Evolutionary conservation across 129 eudicot genomes (phyloP).

Genomic region (Saussurea involucrata): DNA sequence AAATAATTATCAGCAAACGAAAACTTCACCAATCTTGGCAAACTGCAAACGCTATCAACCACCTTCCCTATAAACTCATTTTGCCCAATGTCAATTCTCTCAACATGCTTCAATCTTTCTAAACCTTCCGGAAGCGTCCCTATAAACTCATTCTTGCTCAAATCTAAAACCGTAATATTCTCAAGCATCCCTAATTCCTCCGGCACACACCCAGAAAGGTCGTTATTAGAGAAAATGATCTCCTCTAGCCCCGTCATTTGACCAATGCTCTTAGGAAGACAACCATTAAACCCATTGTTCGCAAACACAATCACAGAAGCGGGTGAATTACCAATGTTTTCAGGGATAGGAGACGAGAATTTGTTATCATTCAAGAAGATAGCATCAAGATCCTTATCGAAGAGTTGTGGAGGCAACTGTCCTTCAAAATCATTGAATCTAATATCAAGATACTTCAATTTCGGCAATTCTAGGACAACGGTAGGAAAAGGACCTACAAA

Average conservation of each 20-base stretch:
- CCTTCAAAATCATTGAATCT: slow-evolving; percentile 74
- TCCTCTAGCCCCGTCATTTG: slow-evolving; percentile 50
- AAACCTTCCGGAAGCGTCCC: slow-evolving; percentile 48
- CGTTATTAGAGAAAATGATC: slow-evolving; percentile 39
- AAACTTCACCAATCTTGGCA: slow-evolving; percentile 46
- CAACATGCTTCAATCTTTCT: slow-evolving; percentile 26
- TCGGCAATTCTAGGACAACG: slow-evolving; percentile 42
- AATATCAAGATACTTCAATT: slow-evolving; percentile 58
- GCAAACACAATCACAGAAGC: slow-evolving; percentile 72
- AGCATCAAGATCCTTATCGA: slow-evolving; percentile 70
- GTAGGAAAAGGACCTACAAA: slow-evolving; percentile 67
- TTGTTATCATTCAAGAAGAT: slow-evolving; percentile 62
- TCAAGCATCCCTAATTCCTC: slow-evolving; percentile 50
- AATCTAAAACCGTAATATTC: slow-evolving; percentile 51
- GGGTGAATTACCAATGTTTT: slow-evolving; percentile 68
- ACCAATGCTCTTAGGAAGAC: slow-evolving; percentile 63
- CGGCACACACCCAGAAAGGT: slow-evolving; percentile 57
- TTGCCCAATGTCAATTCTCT: slow-evolving; percentile 42
- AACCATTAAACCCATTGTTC: slow-evolving; percentile 52
- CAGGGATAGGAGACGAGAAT: slow-evolving; percentile 53
- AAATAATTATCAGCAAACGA: slow-evolving; percentile 47
- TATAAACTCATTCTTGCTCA: slow-evolving; percentile 32
- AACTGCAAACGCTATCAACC: slow-evolving; percentile 34
- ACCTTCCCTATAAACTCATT: slow-evolving; percentile 60
- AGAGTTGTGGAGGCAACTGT: slow-evolving; percentile 47